Percentiles rank a stretch among this genome's conserved stretches.
Evolutionary conservation across 148 eudicot genomes (phyloP).

Genomic region (Gaultheria prostrata): DNA sequence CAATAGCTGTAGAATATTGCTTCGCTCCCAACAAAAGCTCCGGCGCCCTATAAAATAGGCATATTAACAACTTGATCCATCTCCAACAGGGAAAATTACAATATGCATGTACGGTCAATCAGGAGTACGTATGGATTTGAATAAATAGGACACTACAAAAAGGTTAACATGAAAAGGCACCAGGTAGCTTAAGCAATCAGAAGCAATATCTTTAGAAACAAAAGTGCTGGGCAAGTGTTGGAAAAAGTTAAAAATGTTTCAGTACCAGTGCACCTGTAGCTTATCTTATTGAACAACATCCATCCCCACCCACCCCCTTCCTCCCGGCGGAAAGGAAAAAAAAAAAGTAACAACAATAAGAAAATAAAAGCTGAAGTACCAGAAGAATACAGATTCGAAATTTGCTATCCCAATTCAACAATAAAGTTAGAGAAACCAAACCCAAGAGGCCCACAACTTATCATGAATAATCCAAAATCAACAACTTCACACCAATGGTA

Average conservation of each 20-base stretch:
- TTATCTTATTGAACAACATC: neutral
- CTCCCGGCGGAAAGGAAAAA: too few relatives aligned
- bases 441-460: neutral
- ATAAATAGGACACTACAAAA: slow-evolving; percentile 60
- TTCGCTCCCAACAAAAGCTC: slow-evolving; percentile 88
- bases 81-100: neutral
- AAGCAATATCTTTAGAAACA: neutral
- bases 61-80: neutral
- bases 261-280: too few relatives aligned
- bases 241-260: neutral
- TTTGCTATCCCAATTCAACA: neutral
- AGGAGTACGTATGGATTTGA: slow-evolving; percentile 30
- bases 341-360: neutral
- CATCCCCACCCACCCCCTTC: neutral
- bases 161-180: slow-evolving; percentile 28
- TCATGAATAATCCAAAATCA: neutral
- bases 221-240: neutral
- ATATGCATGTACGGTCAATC: neutral
- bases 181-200: slow-evolving; percentile 3
- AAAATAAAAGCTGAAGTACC: neutral
- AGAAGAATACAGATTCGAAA: neutral
- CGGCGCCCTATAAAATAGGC: slow-evolving; percentile 53
- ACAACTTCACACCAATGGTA: neutral
- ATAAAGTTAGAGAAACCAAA: neutral
- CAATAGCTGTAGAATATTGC: slow-evolving; percentile 90